Base-by-base conservation (phyloP, 768 basidiomycete species). In the Boletus reticuloceps region DNA sequence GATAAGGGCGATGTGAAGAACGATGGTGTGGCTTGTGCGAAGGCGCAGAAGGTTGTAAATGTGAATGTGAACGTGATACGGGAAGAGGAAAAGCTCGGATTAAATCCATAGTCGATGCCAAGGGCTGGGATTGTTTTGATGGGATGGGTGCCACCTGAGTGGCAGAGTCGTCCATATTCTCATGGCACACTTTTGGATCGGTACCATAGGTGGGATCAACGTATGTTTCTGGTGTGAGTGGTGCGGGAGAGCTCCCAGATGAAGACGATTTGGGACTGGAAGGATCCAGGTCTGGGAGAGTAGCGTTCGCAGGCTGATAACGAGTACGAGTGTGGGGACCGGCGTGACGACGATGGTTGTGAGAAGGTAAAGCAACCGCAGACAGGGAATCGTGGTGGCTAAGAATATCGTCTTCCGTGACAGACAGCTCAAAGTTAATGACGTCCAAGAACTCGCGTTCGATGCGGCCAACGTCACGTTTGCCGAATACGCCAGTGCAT, bases 371-470 rank as follows among this genome's bases (percentile, higher is more conserved):
- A 41, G 66, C 59, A 41, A 69, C 59, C 2, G 65, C 62, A 29
- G 70, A 74, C 39, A 77, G 62, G 22, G 68, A 50, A 55, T 71
- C 69, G 43, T 78, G 75, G 59, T 78, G 75, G 41, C 70, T 66
- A 31, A 89, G 77, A 55, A 90, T 59, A 63, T 89, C 88, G 39
- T 75, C 75, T 62, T 89, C 88, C 51, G 79, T 72, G 58, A 91
- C 71, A 53, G 78, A 75, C 39, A 91, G 79, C 65, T 90, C 84
- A 62, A 86, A 91, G 67, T 89, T 85, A 57, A 91, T 79, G 38
- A 91, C 88, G 58, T 87, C 86, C 46, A 90, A 80, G 70, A 88
- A 89, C 72, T 91, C 89, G 63, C 89, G 82, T 72, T 91, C 88
- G 65, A 90, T 89, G 61, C 88, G 82, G 44, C 87, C 88, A 27